phyloP scores from a whole-genome alignment of 2,329 filamentous ascomycete species.

The Apiospora phragmitis region DNA sequence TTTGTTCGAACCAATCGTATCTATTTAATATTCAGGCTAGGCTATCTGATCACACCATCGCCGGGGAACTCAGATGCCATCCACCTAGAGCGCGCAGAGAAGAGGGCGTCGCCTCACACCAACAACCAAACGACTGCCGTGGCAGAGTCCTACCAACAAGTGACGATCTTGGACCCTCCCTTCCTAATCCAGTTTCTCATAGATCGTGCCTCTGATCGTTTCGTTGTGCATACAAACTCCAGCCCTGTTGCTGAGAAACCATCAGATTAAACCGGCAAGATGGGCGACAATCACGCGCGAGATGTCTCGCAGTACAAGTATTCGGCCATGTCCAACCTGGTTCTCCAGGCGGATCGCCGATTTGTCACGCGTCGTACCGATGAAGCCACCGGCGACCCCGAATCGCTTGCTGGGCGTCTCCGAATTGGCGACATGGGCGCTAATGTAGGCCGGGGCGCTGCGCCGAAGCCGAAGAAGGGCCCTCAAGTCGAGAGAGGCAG shows the following conservation, averaged over 20 bases:
- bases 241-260: constrained; percentile 7
- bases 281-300: constrained; percentile 70
- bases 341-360: constrained; percentile 97
- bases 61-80: constrained; percentile 5
- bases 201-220: constrained; percentile 8
- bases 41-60: neutral
- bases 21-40: neutral
- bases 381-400: constrained; percentile 94
- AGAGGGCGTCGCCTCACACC: constrained; percentile 12
- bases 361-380: constrained; percentile 91
- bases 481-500: constrained; percentile 73
- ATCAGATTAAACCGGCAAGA: constrained; percentile 37
- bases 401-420: constrained; percentile 92
- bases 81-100: constrained; percentile 8
- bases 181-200: neutral
- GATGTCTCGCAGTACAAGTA: constrained; percentile 98
- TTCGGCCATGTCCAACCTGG: constrained; percentile 99
- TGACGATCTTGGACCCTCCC: neutral
- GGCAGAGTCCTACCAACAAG: neutral
- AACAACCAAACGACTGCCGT: constrained; percentile 4
- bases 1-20: neutral
- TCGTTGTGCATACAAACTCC: constrained; percentile 16
- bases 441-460: constrained; percentile 75
- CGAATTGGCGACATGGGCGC: constrained; percentile 94
- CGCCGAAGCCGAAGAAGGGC: constrained; percentile 79